Base-by-base conservation (phyloP, 2,329 filamentous ascomycete genomes). In the Penicillium sp. region DNA sequence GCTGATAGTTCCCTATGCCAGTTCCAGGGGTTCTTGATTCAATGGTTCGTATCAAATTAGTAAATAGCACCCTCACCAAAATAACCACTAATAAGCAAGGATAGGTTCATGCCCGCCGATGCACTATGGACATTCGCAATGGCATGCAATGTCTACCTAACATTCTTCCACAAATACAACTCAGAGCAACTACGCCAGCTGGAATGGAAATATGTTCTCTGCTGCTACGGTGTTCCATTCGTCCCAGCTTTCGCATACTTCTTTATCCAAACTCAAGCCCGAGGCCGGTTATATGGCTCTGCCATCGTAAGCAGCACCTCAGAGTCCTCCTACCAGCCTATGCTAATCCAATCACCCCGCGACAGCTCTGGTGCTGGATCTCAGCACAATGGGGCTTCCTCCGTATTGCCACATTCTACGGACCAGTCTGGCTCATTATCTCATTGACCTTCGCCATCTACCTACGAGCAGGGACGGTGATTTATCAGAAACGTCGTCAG, bases 131-230 rank as follows among this genome's bases (percentile, higher is more conserved):
- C 88, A 1, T 79, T 92, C 56, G 85, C 88, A 51, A 94, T 95
- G 90, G 89, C 90, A 1, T 80, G 87, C 62, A 95, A 94, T 68
- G 90, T 94, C 49, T 90, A 90, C 70, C 75, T 93, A 14, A 91
- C 89, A 0, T 91, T 94, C 67, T 91, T 91, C 71, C 80, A 79
- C 65, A 88, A 88, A 60, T 92, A 86, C 63, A 84, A 88, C 56
- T 83, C 86, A 1, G 73, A 79, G 4, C 80, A 82, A 50, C 76
- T 94, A 14, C 84, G 84, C 11, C 78, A 73, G 42, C 80, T 93
- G 68, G 90, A 94, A 68, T 82, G 86, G 43, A 86, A 82, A 55
- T 94, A 94, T 61, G 69, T 90, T 1, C 31, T 86, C 1, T 68
- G 79, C 53, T 91, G 88, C 68, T 94, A 94, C 58, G 89, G 89